These are phyloP conservation scores for Tuber microsphaerosporum DNA, from an alignment of 495 filamentous ascomycete species.

Conservation along the genomic window DNA sequence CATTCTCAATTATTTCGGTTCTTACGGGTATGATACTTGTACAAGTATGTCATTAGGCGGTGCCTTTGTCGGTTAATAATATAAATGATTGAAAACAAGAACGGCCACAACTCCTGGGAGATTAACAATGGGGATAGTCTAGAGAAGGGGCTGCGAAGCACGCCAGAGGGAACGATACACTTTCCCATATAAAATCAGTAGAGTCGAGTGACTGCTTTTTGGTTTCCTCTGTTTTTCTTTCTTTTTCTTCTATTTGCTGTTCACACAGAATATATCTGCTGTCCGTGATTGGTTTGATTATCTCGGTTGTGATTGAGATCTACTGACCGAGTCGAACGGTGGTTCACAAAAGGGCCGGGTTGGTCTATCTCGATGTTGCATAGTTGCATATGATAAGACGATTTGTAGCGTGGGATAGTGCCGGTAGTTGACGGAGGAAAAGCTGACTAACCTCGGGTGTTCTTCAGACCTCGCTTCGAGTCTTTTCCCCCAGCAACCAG, in stretches of 20 bases:
- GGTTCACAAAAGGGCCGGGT: background rate
- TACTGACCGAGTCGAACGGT: background rate
- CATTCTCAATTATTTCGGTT: too few species aligned
- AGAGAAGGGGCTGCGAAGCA: background rate
- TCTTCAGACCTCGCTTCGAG: background rate
- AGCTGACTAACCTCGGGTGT: background rate
- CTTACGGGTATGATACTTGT: too few species aligned
- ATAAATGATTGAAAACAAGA: too few species aligned
- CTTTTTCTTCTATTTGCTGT: too few species aligned
- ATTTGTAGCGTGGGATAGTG: background rate
- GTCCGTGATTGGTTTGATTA: background rate
- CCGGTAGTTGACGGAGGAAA: background rate
- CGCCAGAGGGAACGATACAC: background rate
- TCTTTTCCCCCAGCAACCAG: background rate
- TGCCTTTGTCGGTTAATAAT: too few species aligned
- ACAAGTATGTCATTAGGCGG: too few species aligned
- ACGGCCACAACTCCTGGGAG: background rate
- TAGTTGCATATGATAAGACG: background rate
- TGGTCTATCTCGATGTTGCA: background rate
- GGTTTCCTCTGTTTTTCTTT: too few species aligned
- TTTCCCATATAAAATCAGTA: background rate
- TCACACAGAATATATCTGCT: too few species aligned
- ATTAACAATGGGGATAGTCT: background rate
- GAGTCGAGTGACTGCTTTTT: background rate
- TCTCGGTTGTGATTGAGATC: background rate